Percentiles rank a stretch among this genome's conserved stretches.
phyloP scores from a whole-genome alignment of 371 early-diverging fungal species.

The Mortierella sp. region DNA sequence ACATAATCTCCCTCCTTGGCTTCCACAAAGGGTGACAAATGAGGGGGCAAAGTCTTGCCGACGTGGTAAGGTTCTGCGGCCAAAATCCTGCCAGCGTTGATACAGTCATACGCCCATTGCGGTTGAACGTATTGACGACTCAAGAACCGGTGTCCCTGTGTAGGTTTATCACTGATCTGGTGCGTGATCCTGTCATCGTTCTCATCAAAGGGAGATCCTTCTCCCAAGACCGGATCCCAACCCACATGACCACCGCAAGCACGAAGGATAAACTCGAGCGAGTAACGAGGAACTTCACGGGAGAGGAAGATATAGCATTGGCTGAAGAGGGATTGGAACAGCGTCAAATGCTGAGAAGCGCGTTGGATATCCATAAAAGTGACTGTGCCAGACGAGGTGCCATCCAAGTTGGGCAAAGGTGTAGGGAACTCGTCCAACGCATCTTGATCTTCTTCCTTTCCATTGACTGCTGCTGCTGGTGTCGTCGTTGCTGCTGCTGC shows the following conservation, averaged over 20 bases:
- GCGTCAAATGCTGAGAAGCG: slow-evolving; percentile 62
- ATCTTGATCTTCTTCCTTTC: too few relatives aligned
- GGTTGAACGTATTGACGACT: slow-evolving; percentile 93
- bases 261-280: slow-evolving; percentile 91
- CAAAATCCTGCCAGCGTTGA: slow-evolving; percentile 86
- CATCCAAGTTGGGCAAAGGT: slow-evolving; percentile 52
- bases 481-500: background rate
- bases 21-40: slow-evolving; percentile 94
- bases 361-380: slow-evolving; percentile 67
- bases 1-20: slow-evolving; percentile 88
- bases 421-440: slow-evolving; percentile 64
- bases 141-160: slow-evolving; percentile 68
- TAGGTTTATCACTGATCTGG: slow-evolving; percentile 91
- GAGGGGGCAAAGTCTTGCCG: slow-evolving; percentile 90
- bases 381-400: slow-evolving; percentile 56
- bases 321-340: slow-evolving; percentile 77
- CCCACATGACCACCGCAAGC: slow-evolving; percentile 91
- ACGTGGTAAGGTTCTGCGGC: slow-evolving; percentile 77
- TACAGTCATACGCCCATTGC: slow-evolving; percentile 97
- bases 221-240: slow-evolving; percentile 85
- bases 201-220: slow-evolving; percentile 83
- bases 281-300: slow-evolving; percentile 94
- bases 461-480: too few relatives aligned
- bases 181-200: slow-evolving; percentile 86
- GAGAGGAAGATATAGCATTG: slow-evolving; percentile 86